Conservation (phyloP, 75 land plant genomes). For the Chamaecyparis obtusa region DNA sequence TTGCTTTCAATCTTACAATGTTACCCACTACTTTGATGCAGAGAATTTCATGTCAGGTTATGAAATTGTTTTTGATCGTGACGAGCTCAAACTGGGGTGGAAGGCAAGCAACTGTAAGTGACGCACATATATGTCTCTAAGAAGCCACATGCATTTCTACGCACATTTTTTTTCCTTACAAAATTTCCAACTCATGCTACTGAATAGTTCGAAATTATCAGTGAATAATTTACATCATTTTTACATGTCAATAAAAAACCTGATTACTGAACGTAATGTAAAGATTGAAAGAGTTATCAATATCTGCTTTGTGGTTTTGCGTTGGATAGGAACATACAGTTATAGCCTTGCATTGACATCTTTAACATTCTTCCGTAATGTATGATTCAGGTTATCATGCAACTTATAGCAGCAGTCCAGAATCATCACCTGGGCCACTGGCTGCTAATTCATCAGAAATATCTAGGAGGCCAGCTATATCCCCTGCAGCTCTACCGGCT, state of each 20-base stretch:
- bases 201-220: too few relatives aligned
- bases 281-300: neutral
- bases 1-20: neutral
- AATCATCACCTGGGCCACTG: neutral
- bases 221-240: neutral
- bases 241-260: neutral
- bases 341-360: neutral
- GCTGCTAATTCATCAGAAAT: neutral
- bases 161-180: too few relatives aligned
- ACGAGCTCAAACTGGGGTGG: conserved; percentile 31
- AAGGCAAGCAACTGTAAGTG: conserved; percentile 30
- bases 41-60: conserved; percentile 54
- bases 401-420: neutral
- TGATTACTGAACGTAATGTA: too few relatives aligned
- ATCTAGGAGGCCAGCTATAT: neutral
- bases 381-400: conserved; percentile 8
- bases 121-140: neutral
- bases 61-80: conserved; percentile 32
- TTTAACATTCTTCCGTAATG: neutral
- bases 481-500: neutral
- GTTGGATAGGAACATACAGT: neutral
- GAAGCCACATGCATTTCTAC: neutral
- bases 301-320: neutral
- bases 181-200: too few relatives aligned
- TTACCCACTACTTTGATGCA: conserved; percentile 15